Percentiles rank a stretch among this genome's conserved stretches.
These are phyloP conservation scores for Colletotrichum noveboracense DNA, from an alignment of 2,329 filamentous ascomycete genomes.

Conservation along the genomic window DNA sequence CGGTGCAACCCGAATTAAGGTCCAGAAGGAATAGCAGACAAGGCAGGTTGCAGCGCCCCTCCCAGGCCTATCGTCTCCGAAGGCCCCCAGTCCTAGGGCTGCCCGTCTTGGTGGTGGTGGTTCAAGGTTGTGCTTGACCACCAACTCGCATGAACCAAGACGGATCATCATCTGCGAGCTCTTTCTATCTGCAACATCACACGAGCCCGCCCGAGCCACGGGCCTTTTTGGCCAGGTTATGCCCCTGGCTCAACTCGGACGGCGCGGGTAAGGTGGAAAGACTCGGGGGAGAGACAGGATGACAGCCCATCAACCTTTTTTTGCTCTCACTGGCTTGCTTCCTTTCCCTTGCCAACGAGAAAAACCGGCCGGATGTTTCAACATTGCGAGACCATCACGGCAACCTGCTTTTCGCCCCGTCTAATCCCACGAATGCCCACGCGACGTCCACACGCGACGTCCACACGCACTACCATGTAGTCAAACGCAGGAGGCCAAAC, in stretches of 20 bases:
- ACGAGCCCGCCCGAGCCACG: neutral
- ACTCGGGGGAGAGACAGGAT: neutral
- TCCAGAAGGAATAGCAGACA: neutral
- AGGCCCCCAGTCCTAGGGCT: neutral
- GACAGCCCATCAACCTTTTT: neutral
- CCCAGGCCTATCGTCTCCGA: neutral
- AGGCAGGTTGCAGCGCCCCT: neutral
- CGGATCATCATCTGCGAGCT: constrained; percentile 6
- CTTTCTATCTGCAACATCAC: constrained; percentile 14
- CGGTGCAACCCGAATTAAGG: neutral
- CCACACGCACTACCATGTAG: neutral
- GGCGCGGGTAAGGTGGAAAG: neutral
- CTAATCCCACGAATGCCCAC: neutral
- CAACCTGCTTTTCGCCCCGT: neutral
- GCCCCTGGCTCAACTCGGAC: neutral
- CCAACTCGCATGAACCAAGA: constrained; percentile 14
- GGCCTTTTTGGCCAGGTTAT: neutral
- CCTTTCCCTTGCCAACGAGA: neutral
- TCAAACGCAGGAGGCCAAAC: neutral
- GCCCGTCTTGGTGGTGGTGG: neutral
- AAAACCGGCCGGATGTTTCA: neutral
- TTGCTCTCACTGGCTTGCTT: neutral
- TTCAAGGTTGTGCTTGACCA: neutral
- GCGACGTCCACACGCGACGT: neutral
- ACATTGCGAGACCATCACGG: neutral